phyloP scores from a whole-genome alignment of 2,329 filamentous ascomycete species.

The Pestalotiopsis sp. region DNA sequence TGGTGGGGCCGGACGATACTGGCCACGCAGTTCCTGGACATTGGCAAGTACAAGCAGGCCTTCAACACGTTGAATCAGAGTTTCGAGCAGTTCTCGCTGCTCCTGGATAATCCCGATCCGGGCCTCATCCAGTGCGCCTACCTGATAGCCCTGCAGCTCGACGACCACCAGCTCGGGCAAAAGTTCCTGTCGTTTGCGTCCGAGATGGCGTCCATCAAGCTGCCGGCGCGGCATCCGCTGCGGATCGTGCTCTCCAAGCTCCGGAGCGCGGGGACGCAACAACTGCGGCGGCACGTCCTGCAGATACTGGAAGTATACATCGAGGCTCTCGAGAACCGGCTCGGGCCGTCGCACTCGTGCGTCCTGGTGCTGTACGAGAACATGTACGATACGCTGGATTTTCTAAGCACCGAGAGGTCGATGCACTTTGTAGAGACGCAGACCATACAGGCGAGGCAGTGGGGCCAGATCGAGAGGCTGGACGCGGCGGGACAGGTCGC shows the following conservation, averaged over 20 bases:
- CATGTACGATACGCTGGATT: constrained; percentile 7
- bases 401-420: neutral
- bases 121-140: constrained; percentile 6
- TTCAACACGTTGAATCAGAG: neutral
- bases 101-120: constrained; percentile 7
- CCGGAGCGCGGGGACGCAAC: neutral
- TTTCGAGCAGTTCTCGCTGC: constrained; percentile 10
- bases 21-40: constrained; percentile 2
- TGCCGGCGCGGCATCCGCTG: constrained; percentile 3
- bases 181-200: constrained; percentile 10
- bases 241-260: constrained; percentile 2
- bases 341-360: constrained; percentile 3
- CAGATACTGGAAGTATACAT: constrained; percentile 8
- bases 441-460: neutral
- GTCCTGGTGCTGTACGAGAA: constrained; percentile 6
- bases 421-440: neutral
- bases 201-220: constrained; percentile 11
- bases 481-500: neutral
- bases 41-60: constrained; percentile 9
- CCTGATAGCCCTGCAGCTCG: constrained; percentile 1
- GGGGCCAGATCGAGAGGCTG: neutral
- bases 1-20: constrained; percentile 6
- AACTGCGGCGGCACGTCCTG: neutral
- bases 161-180: neutral
- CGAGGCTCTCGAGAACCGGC: neutral